Evolutionary conservation across 176 grass and related monocot species (phyloP), one percentile per base, ranked within the genome.

Genomic region (Tuctoria greenei): DNA sequence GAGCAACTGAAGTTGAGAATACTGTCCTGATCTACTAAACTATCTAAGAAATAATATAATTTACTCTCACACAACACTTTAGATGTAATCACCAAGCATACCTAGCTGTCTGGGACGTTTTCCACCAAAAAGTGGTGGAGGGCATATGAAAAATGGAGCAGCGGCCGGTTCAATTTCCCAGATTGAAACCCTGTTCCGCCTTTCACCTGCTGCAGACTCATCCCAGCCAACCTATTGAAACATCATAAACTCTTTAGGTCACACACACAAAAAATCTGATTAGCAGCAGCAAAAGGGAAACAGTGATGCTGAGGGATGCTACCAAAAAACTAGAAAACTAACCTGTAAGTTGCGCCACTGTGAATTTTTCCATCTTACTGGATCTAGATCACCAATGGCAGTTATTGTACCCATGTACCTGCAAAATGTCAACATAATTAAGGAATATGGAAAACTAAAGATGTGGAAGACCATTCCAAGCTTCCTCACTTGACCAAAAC

Each of bases 321-420:
- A 2, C 36, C 61, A 20, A 69, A 72, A 62, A 88, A 83, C 16
- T 59, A 71, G 70, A 75, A 41, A 75, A 66, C 75, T 43, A 71
- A 92, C 90, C 90, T 92, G 90, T 71, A 92, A 81, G 72, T 92
- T 92, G 64, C 88, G 82, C 92, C 92, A 94, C 42, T 94, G 85
- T 12, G 92, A 94, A 59, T 84, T 94, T 67, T 87, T 87, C 92
- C 92, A 94, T 79, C 92, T 82, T 76, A 91, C 82, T 64, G 85
- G 79, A 78, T 94, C 92, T 26, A 94, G 78, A 81, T 94, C 92
- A 83, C 86, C 86, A 74, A 91, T 94, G 23, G 88, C 92, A 55
- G 92, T 94, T 79, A 94, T 88, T 64, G 92, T 94, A 59, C 92
- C 92, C 92, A 94, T 94, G 71, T 94, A 94, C 50, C 92, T 94